Evolutionary conservation across 495 filamentous ascomycete species (phyloP), one percentile per base, ranked within the genome.

Genomic region (Aeminium ludgeri): DNA sequence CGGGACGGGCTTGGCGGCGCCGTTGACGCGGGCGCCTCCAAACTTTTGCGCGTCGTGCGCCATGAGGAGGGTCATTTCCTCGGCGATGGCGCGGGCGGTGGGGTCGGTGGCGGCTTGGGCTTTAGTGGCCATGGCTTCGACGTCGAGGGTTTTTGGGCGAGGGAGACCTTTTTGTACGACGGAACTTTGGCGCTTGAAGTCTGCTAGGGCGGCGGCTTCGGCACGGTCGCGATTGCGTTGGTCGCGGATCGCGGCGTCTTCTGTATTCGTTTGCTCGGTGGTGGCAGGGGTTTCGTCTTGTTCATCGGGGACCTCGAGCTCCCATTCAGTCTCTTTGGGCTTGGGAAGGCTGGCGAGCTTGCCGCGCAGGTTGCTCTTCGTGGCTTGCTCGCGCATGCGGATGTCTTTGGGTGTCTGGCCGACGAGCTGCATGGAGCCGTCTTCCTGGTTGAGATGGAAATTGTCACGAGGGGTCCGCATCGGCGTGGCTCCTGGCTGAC

Each of bases 301-400:
- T 40, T 94, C 86, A 34, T 89, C 85, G 0, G 89, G 89, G 25
- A 92, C 66, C 58, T 94, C 91, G 20, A 95, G 66, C 44, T 95
- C 86, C 73, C 77, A 92, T 44, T 93, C 86, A 0, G 73, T 78
- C 45, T 89, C 80, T 54, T 86, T 94, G 0, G 89, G 87, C 54
- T 82, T 92, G 10, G 89, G 89, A 18, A 97, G 69, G 2, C 79
- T 67, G n/a, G 84, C 70, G 31, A 97, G 72, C 49, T 78, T 74
- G 56, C 59, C 57, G 46, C 72, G 72, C 25, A 97, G 70, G 44
- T 74, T 72, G 37, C 82, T 70, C 17, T 74, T 77, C 41, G 75
- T 59, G 18, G 78, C 73, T 20, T 76, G 70, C 47, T 97, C 81
- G 8, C 73, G 70, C 46, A 82, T 64, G 53, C 73, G 78, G 32